phyloP scores from a whole-genome alignment of 306 rosid species.

The Pyrus pyrifolia region DNA sequence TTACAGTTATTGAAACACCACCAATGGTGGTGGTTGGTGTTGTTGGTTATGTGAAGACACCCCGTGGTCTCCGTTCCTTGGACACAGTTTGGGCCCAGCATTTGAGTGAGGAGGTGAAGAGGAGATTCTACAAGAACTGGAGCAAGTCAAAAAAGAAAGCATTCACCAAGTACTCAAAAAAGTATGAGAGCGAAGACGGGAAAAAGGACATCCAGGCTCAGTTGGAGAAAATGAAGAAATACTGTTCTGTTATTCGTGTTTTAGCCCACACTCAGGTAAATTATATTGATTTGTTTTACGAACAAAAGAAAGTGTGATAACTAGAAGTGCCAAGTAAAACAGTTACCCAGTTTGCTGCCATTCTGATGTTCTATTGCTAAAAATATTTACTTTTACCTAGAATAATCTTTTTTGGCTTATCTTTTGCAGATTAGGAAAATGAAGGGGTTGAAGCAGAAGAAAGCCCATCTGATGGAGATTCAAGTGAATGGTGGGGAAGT shows the following conservation, averaged over 20 bases:
- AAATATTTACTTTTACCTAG: neutral
- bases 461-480: conserved; percentile 49
- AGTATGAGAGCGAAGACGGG: conserved; percentile 53
- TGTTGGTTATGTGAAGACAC: conserved; percentile 65
- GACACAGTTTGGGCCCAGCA: conserved; percentile 81
- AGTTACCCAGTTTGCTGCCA: neutral
- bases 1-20: conserved; percentile 73
- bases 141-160: conserved; percentile 77
- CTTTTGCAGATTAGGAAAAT: conserved; percentile 31
- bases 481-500: conserved; percentile 41
- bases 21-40: conserved; percentile 67
- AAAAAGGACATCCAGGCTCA: conserved; percentile 50
- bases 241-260: conserved; percentile 58
- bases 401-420: neutral
- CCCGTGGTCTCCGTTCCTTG: conserved; percentile 59
- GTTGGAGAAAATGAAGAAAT: conserved; percentile 60
- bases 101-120: conserved; percentile 63
- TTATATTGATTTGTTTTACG: neutral
- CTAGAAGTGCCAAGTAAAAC: neutral
- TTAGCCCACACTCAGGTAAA: conserved; percentile 78
- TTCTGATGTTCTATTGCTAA: neutral
- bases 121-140: conserved; percentile 83
- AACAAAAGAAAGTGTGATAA: neutral
- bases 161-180: conserved; percentile 52
- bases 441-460: conserved; percentile 47